These are phyloP conservation scores for Alternaria ethzedia DNA, from an alignment of 2,329 filamentous ascomycete species.

Conservation along the genomic window DNA sequence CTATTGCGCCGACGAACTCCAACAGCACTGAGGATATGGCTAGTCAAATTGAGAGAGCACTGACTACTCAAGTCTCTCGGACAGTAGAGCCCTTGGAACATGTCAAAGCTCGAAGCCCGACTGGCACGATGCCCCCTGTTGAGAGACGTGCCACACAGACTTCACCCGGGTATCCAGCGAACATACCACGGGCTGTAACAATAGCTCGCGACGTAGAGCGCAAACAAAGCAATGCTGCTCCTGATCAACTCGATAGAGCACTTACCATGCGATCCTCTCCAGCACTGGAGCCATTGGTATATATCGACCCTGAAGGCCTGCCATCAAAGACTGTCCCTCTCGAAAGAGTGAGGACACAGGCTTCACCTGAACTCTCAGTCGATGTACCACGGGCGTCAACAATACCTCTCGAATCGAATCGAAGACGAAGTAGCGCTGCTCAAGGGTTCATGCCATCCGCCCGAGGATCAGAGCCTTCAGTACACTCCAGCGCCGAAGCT, in stretches of 20 bases:
- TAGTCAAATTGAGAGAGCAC: background rate
- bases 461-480: constrained; percentile 11
- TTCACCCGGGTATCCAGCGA: background rate
- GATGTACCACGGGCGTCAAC: constrained; percentile 9
- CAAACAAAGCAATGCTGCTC: background rate
- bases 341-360: background rate
- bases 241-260: constrained; percentile 1
- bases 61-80: background rate
- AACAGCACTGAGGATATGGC: background rate
- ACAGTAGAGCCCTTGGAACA: background rate
- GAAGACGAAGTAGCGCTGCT: constrained; percentile 16
- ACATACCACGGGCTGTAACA: background rate
- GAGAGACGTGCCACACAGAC: background rate
- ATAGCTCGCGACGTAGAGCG: background rate
- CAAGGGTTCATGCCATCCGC: constrained; percentile 2
- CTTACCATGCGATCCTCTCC: constrained; percentile 9
- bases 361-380: background rate
- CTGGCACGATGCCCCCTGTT: background rate
- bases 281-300: constrained; percentile 9
- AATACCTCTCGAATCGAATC: background rate
- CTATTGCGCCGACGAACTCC: background rate
- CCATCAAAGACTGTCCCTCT: background rate
- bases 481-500: background rate
- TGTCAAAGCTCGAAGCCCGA: background rate
- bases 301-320: background rate